Conservation (phyloP, 2,329 filamentous ascomycete genomes). For the Cyphellophora europaea region DNA sequence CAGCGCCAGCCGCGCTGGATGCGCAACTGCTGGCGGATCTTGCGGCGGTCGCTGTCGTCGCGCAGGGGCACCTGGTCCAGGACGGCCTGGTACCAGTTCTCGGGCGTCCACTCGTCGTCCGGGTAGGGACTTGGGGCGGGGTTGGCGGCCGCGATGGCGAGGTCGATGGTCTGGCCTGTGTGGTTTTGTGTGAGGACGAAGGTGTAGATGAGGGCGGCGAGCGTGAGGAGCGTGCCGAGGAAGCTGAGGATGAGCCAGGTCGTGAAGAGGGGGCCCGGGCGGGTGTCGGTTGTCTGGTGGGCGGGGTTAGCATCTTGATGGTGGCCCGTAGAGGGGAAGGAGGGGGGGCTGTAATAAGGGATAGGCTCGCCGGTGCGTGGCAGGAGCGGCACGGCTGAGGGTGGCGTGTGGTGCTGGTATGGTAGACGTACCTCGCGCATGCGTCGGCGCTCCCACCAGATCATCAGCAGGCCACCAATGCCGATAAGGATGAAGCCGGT, state of each 20-base stretch:
- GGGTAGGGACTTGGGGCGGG: slow-evolving; percentile 25
- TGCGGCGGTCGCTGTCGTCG: slow-evolving; percentile 10
- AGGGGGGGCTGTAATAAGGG: background rate
- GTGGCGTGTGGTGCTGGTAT: background rate
- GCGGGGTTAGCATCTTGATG: background rate
- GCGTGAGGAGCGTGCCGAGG: slow-evolving; percentile 12
- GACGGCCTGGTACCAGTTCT: slow-evolving; percentile 19
- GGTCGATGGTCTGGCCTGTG: slow-evolving; percentile 16
- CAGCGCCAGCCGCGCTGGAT: slow-evolving; percentile 17
- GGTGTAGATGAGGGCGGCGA: slow-evolving; percentile 16
- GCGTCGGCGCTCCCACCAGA: slow-evolving; percentile 12
- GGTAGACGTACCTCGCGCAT: slow-evolving; percentile 9
- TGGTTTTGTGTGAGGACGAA: slow-evolving; percentile 14
- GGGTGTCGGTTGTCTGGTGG: slow-evolving; percentile 3
- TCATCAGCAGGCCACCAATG: slow-evolving; percentile 10
- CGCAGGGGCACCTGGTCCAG: slow-evolving; percentile 11
- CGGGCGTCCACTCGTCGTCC: slow-evolving; percentile 16
- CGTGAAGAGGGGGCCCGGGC: slow-evolving; percentile 8
- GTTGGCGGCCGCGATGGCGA: slow-evolving; percentile 15
- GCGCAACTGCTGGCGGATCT: slow-evolving; percentile 11
- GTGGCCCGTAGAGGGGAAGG: background rate
- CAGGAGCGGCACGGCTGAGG: background rate
- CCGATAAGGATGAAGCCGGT: slow-evolving; percentile 16
- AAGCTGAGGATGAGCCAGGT: slow-evolving; percentile 15
- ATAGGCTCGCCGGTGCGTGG: background rate